Base-by-base conservation (phyloP, 2,329 filamentous ascomycete genomes). In the Aspergillus glaucus region DNA sequence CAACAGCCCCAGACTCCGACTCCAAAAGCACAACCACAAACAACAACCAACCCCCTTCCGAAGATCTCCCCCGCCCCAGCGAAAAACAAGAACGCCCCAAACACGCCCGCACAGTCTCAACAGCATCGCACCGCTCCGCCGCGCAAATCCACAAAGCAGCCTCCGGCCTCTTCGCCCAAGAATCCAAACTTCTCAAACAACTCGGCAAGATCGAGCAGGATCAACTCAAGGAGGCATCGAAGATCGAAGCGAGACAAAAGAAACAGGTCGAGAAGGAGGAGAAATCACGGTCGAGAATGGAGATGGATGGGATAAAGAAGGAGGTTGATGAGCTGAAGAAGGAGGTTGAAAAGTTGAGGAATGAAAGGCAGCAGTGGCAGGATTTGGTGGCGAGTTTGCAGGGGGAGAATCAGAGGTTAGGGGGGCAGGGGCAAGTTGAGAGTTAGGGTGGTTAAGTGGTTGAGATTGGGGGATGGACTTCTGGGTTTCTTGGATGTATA, bases 341-440 rank as follows among this genome's bases (percentile, higher is more conserved):
- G 43, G 79, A 78, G 56, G 67, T 74, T 9, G 72, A 75, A 17
- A 60, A 72, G 22, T 57, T 78, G 42, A 71, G 76, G 49, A 56
- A 65, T 37, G 79, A 81, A 63, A 74, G 78, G 46, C 67, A 70
- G 48, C 59, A 79, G 47, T 68, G 79, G 57, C 64, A 75, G 44
- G 62, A 64, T 58, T 73, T 80, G 61, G 70, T 83, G 51, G 74
- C 73, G 26, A 75, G 76, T 34, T 57, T 84, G 62, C 79, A 84
- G 65, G 70, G 66, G 40, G 79, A 83, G 68, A 83, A 83, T 61
- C 79, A 76, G 12, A 66, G 61, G 30, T 59, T 84, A 47, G 55
- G 14, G 37, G 28, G 26, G n/a, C 21, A 5, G 66, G 66, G 2
- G 28, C 14, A 22, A 5, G 28, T 15, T 42, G 22, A 32, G 14